phyloP scores from a whole-genome alignment of 495 filamentous ascomycete genomes.

The Aspergillus biplanus region DNA sequence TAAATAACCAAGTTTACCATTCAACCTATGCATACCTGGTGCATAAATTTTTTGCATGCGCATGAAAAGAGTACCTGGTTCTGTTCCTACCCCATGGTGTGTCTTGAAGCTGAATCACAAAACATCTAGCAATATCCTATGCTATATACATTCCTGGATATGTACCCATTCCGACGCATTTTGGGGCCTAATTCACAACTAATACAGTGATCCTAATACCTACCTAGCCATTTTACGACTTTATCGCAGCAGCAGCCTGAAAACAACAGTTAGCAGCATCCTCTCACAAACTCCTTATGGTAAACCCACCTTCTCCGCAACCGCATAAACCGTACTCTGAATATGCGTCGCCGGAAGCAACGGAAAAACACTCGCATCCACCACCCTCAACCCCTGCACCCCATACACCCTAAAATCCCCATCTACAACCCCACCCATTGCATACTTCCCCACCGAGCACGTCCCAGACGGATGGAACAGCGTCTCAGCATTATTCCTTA shows the following conservation, averaged over 20 bases:
- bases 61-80: too few species aligned
- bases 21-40: too few species aligned
- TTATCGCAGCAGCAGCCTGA: not conserved
- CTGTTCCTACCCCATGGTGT: too few species aligned
- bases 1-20: too few species aligned
- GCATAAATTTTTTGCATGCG: too few species aligned
- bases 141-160: too few species aligned
- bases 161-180: too few species aligned
- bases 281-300: not conserved
- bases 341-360: constrained; percentile 5
- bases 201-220: too few species aligned
- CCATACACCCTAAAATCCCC: constrained; percentile 8
- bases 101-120: too few species aligned
- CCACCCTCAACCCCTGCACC: not conserved
- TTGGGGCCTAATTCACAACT: too few species aligned
- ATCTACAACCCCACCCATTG: constrained; percentile 5
- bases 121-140: too few species aligned
- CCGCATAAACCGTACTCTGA: constrained; percentile 13
- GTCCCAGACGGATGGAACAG: constrained; percentile 6
- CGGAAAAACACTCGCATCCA: constrained; percentile 7
- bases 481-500: not conserved
- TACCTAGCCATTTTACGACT: not conserved
- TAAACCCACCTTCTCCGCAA: constrained; percentile 19
- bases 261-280: not conserved
- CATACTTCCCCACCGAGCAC: not conserved